Percentiles rank a stretch among this genome's conserved stretches.
These are phyloP conservation scores for Taphrina sp. DNA, from an alignment of 1,139 yeast genomes.

Conservation along the genomic window DNA sequence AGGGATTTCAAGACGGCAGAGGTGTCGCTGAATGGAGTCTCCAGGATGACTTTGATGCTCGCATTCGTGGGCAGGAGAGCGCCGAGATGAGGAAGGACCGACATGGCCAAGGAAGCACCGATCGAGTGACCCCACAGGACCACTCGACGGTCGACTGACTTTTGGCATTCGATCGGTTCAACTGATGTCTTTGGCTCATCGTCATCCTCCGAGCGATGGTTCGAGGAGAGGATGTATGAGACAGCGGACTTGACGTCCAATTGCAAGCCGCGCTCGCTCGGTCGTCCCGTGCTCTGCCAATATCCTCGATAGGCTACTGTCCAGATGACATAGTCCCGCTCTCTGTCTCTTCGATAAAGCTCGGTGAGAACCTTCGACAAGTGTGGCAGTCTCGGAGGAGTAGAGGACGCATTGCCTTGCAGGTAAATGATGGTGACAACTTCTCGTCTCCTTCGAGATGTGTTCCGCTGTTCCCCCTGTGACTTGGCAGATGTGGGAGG, in stretches of 20 bases:
- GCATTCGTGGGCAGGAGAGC: neutral
- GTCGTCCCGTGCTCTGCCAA: constrained; percentile 23
- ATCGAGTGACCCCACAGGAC: constrained; percentile 31
- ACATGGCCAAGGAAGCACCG: constrained; percentile 26
- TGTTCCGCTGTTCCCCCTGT: neutral
- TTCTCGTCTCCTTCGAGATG: neutral
- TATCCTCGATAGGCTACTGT: constrained; percentile 30
- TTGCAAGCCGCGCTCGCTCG: constrained; percentile 16
- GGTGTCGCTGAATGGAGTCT: constrained; percentile 22
- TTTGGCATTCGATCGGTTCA: too few relatives aligned
- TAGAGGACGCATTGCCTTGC: constrained; percentile 27
- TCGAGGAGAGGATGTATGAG: neutral
- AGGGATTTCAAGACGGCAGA: constrained; percentile 7
- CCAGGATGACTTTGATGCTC: constrained; percentile 13
- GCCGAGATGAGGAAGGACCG: neutral
- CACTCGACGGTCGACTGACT: neutral
- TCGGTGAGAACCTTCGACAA: constrained; percentile 1
- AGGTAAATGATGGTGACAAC: constrained; percentile 12
- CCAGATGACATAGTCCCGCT: constrained; percentile 1
- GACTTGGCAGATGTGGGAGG: too few relatives aligned
- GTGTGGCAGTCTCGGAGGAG: constrained; percentile 25
- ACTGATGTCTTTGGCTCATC: too few relatives aligned
- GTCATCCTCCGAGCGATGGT: neutral
- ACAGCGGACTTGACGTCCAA: constrained; percentile 15
- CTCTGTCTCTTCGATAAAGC: neutral